Conservation (phyloP, 1,139 yeast species). For the Lodderomyces elongisporus region DNA sequence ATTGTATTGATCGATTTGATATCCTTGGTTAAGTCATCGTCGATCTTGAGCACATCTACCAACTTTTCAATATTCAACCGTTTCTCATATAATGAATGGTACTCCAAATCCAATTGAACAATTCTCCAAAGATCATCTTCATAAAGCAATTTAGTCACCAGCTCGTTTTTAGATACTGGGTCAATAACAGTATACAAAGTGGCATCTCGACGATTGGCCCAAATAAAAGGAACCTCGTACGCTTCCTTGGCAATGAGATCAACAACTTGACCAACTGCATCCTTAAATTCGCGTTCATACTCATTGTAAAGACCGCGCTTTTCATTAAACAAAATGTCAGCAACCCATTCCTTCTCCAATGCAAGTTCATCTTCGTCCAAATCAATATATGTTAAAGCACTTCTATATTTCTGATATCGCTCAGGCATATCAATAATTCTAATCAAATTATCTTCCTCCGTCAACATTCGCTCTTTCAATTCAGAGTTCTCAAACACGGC, state of each 20-base stretch:
- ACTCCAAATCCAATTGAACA: constrained; percentile 80
- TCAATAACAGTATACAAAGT: constrained; percentile 56
- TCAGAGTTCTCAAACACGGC: constrained; percentile 96
- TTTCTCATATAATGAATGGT: constrained; percentile 79
- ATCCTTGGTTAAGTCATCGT: constrained; percentile 57
- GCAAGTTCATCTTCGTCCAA: constrained; percentile 64
- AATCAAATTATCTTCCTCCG: constrained; percentile 86
- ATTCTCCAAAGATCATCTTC: constrained; percentile 95
- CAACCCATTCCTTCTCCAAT: constrained; percentile 76
- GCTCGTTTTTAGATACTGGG: constrained; percentile 40
- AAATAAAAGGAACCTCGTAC: constrained; percentile 92
- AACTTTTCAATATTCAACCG: constrained; percentile 58
- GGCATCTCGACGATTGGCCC: constrained; percentile 93
- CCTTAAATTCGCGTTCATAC: constrained; percentile 52
- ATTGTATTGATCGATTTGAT: constrained; percentile 56
- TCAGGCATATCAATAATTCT: constrained; percentile 90
- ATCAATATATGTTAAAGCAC: constrained; percentile 58
- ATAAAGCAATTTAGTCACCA: constrained; percentile 50
- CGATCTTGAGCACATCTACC: constrained; percentile 48
- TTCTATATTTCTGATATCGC: constrained; percentile 76
- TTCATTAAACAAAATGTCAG: constrained; percentile 51
- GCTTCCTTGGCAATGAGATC: constrained; percentile 74
- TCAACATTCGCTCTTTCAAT: constrained; percentile 81
- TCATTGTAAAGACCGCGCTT: constrained; percentile 30
- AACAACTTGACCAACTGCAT: constrained; percentile 71